Conservation (phyloP, 768 basidiomycete species). For the Suillus luteus region DNA sequence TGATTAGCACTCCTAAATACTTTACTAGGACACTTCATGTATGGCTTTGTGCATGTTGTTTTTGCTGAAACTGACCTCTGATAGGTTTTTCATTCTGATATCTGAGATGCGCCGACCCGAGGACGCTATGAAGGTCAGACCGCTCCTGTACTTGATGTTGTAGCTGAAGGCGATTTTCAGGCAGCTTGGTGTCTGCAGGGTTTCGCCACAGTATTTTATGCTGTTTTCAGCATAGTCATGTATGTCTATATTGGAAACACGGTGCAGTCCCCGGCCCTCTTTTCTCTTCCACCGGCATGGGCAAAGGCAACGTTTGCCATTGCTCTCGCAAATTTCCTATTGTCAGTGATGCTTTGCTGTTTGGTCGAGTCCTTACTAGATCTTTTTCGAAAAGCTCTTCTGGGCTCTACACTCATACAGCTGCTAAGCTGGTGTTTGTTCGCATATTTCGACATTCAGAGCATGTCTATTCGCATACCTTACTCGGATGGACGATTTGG, state of each 20-base stretch:
- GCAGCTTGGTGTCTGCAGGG: conserved; percentile 57
- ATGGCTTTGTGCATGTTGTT: conserved; percentile 13
- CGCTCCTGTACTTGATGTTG: not conserved
- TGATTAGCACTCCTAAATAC: not conserved
- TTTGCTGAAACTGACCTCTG: conserved; percentile 8
- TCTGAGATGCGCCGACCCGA: conserved; percentile 54
- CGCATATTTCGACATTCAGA: conserved; percentile 49
- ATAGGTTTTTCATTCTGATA: conserved; percentile 58
- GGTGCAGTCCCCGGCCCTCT: conserved; percentile 46
- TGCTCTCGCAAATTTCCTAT: conserved; percentile 52
- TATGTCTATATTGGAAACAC: conserved; percentile 52
- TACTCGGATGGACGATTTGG: conserved; percentile 53
- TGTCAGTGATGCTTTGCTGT: conserved; percentile 33
- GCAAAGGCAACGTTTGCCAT: conserved; percentile 51
- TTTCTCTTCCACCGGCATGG: conserved; percentile 52
- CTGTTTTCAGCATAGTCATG: conserved; percentile 45
- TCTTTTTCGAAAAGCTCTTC: conserved; percentile 37
- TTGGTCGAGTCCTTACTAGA: not conserved
- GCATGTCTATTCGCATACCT: conserved; percentile 53
- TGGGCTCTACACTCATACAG: conserved; percentile 51
- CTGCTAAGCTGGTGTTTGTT: conserved; percentile 55
- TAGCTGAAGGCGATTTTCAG: conserved; percentile 23
- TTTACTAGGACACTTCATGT: conserved; percentile 53
- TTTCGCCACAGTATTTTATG: conserved; percentile 53
- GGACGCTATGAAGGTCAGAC: conserved; percentile 57